phyloP scores from a whole-genome alignment of 805 yeast genomes.

The Lachancea fermentati region DNA sequence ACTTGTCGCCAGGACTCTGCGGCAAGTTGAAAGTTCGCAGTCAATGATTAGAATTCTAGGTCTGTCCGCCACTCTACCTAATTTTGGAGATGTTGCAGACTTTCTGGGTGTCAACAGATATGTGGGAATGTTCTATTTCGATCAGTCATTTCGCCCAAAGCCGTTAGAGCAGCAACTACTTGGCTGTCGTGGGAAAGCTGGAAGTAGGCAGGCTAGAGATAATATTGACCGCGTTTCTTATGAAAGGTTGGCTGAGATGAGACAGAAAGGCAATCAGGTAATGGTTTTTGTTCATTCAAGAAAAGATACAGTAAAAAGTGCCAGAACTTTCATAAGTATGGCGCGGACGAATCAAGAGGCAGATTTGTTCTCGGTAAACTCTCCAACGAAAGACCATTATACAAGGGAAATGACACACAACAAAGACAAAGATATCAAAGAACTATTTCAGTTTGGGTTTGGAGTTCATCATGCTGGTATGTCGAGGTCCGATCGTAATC shows the following conservation, averaged over 20 bases:
- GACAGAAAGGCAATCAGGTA: constrained; percentile 72
- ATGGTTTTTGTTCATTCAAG: constrained; percentile 97
- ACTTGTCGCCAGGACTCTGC: constrained; percentile 83
- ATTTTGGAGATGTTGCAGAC: constrained; percentile 89
- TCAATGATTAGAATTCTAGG: constrained; percentile 93
- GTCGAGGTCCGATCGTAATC: constrained; percentile 82
- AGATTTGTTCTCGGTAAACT: constrained; percentile 36
- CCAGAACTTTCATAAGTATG: constrained; percentile 62
- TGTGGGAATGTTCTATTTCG: constrained; percentile 91
- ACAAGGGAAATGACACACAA: constrained; percentile 64
- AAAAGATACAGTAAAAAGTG: constrained; percentile 84
- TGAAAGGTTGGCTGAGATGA: constrained; percentile 63
- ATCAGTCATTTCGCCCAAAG: constrained; percentile 87
- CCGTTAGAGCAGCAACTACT: constrained; percentile 83
- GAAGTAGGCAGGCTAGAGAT: constrained; percentile 60
- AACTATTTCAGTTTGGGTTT: constrained; percentile 73
- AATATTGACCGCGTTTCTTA: constrained; percentile 72
- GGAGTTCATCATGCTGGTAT: constrained; percentile 98
- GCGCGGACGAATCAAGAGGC: constrained; percentile 58
- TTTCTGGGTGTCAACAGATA: constrained; percentile 86
- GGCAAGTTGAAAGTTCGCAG: constrained; percentile 94
- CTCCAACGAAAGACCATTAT: constrained; percentile 31
- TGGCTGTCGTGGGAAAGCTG: constrained; percentile 85
- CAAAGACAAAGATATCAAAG: constrained; percentile 73
- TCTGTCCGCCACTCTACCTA: constrained; percentile 89